phyloP scores from a whole-genome alignment of 2,329 filamentous ascomycete species.

The Trichoderma afroharzianum region DNA sequence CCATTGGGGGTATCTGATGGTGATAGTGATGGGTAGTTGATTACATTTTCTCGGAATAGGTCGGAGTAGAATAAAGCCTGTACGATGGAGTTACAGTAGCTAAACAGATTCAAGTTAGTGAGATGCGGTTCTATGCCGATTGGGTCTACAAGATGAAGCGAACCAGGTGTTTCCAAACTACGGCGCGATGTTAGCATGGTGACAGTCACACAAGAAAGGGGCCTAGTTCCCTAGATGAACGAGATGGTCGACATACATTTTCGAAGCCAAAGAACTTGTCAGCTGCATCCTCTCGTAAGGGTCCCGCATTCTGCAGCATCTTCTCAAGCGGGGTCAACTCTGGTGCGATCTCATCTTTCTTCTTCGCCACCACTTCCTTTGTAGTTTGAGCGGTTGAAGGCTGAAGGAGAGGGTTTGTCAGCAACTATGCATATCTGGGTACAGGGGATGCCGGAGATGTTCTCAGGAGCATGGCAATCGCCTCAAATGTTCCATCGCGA shows the following conservation, averaged over 20 bases:
- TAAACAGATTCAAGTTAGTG: conserved; percentile 36
- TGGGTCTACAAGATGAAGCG: conserved; percentile 23
- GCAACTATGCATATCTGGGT: conserved; percentile 21
- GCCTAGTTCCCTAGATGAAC: background rate
- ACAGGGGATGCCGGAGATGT: background rate
- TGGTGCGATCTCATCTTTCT: conserved; percentile 55
- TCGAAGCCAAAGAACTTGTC: conserved; percentile 99
- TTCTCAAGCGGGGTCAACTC: conserved; percentile 63
- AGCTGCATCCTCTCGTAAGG: conserved; percentile 80
- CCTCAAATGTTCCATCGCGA: background rate
- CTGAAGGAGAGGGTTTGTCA: conserved; percentile 38
- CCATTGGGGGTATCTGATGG: conserved; percentile 67
- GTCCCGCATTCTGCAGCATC: conserved; percentile 77
- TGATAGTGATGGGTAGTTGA: conserved; percentile 78
- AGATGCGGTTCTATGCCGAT: background rate
- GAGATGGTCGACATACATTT: conserved; percentile 65
- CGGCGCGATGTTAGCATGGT: conserved; percentile 34
- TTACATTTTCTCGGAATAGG: conserved; percentile 87
- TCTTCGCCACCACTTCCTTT: conserved; percentile 49
- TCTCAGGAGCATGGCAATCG: background rate
- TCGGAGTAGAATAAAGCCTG: conserved; percentile 96
- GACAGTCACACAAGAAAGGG: conserved; percentile 11
- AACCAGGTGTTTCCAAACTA: conserved; percentile 99
- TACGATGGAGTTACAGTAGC: conserved; percentile 97
- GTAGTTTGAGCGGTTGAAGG: conserved; percentile 39